Base-by-base conservation (phyloP, 2,329 filamentous ascomycete genomes). In the Aaosphaeria arxii region DNA sequence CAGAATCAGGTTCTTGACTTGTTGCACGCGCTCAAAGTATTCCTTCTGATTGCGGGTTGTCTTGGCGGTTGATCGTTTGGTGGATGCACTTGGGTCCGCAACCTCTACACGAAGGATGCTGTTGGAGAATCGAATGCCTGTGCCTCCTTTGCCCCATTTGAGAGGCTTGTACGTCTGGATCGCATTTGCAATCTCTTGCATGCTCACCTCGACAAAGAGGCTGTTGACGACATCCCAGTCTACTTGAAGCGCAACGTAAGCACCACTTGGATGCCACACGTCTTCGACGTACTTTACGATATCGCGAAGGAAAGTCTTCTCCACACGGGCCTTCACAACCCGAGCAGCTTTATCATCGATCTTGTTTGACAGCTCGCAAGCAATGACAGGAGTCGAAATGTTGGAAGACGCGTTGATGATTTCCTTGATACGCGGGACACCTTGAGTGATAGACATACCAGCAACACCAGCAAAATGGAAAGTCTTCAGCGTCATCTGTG, bases 401-500 rank as follows among this genome's bases (percentile, higher is more conserved):
- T 79, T 77, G 69, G 91, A 95, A 6, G 91, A 96, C 5, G 94
- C 94, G 73, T 99, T 99, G 84, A 99, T 99, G 58, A 99, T 99
- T 78, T 99, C 94, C 75, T 99, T 99, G 77, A 99, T 99, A 85
- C 94, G 92, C 1, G 94, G 94, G 5, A 99, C 94, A 88, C 94
- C 94, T 66, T 96, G 90, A 0, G 94, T 99, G 66, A 99, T 96
- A 80, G 90, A 96, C 94, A 99, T 97, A 70, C 92, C 92, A 40
- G 94, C 94, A 55, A 99, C 94, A 88, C 94, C 94, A 67, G 94
- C 94, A 77, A 99, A 99, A 87, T 97, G 94, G 84, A 97, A 97
- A 67, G 94, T 97, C 75, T 97, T 97, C 55, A 99, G 76, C 1
- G 94, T 99, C 94, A 99, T 99, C 72, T 99, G 94, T 1, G 94